Base-by-base conservation (phyloP, 2,329 filamentous ascomycete genomes). In the Pseudocercospora crystallina region DNA sequence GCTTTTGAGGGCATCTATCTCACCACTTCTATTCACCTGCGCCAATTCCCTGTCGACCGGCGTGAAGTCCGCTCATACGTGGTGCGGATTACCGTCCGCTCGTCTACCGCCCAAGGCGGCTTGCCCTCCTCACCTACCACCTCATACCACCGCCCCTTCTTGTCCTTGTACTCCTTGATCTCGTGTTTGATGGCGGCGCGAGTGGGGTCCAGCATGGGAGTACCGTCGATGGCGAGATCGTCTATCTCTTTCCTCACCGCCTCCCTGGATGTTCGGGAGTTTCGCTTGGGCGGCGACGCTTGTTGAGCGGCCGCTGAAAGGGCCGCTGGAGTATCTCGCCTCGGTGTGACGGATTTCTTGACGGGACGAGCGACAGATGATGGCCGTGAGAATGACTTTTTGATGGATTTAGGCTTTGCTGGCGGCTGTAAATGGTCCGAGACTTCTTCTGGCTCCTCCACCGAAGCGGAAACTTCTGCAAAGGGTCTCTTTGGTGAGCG, bases 21-120 rank as follows among this genome's bases (percentile, higher is more conserved):
- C 20, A 26, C 20, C 20, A 26, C 20, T 26, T 26, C 20, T 26
- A 26, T 49, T 13, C 29, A 49, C 40, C 32, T 29, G 14, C 37
- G 37, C 39, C 46, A 45, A 26, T 33, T 34, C 5, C 43, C 43
- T 12, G 43, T 45, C 13, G 43, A 36, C 29, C 43, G 8, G 5
- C 43, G 30, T 29, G 43, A 36, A 9, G 33, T 37, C 13, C 15
- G 29, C 12, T 14, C 15, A 4, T 15, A 26, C 17, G 33, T 34
- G 15, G 17, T 37, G 5, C 43, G 32, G n/a, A 32, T 17, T n/a
- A 47, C 35, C 13, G 41, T 42, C 33, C 45, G 54, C 47, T 57
- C 57, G 5, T 55, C 57, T 7, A 53, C 51, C 5, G 57, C 57
- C 57, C 57, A 59, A 5, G 34, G 17, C 9, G 57, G 57, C 8